These are phyloP conservation scores for Rhizopus sp. DNA, from an alignment of 371 early-diverging fungal genomes.

Conservation along the genomic window DNA sequence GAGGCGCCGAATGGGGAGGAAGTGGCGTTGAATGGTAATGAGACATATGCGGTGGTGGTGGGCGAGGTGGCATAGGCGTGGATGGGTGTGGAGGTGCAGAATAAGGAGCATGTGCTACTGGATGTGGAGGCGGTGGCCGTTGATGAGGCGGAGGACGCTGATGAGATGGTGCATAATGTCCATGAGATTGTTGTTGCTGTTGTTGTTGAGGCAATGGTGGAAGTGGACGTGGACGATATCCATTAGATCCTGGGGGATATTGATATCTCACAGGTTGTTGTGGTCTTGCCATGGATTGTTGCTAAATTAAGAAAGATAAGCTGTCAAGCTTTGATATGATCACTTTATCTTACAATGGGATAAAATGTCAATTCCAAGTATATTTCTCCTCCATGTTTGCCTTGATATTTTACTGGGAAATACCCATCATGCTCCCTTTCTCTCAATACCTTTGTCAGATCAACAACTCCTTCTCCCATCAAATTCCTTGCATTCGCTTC, in stretches of 20 bases:
- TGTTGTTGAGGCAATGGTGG: neutral
- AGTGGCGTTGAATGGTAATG: conserved; percentile 3
- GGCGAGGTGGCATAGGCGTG: neutral
- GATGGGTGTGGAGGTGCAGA: too few species aligned
- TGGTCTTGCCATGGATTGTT: conserved; percentile 13
- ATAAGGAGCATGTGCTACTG: neutral
- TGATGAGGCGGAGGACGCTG: conserved; percentile 8
- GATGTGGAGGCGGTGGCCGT: neutral
- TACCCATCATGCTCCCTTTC: conserved; percentile 39
- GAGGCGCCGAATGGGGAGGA: neutral
- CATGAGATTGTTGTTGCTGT: conserved; percentile 7
- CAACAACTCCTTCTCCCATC: conserved; percentile 31
- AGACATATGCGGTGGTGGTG: neutral
- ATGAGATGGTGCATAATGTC: conserved; percentile 3
- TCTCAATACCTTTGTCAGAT: conserved; percentile 29
- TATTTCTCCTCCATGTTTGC: conserved; percentile 29
- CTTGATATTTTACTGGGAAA: conserved; percentile 21
- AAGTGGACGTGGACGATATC: neutral
- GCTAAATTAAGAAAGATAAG: conserved; percentile 12
- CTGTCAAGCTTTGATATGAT: neutral
- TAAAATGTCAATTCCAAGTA: conserved; percentile 44
- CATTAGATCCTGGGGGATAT: conserved; percentile 11
- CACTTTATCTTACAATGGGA: conserved; percentile 24
- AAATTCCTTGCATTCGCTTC: conserved; percentile 26
- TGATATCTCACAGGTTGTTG: conserved; percentile 27